Base-by-base conservation (phyloP, 1,284 basidiomycete genomes). In the Cryptococcus sp. region DNA sequence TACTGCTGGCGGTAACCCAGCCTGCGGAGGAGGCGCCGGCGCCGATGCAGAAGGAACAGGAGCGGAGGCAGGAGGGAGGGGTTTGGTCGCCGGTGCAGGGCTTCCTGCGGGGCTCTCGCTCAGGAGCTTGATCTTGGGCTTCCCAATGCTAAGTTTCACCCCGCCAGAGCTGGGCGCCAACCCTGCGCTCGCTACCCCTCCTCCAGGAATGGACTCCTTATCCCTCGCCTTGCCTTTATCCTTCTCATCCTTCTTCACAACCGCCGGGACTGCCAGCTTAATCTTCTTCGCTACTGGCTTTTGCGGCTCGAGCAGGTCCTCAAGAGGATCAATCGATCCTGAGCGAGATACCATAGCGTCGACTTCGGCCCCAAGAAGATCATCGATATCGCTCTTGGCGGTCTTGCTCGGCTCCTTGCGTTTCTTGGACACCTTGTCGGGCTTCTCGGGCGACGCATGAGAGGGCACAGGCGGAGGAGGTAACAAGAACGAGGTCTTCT, bases 301-400 rank as follows among this genome's bases (percentile, higher is more conserved):
- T 8, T 51, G 46, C 2, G 58, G 55, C 11, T 64, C 67, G 16
- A 72, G 57, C 39, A 72, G 43, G 20, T 69, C 62, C 9, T 71
- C 67, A 15, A 73, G 52, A 23, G 39, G 50, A n/a, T 63, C 66
- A 9, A 37, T 42, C 36, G 43, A 51, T 2, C 52, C 56, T 49
- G 43, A 23, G 13, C 52, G 9, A 24, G 37, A 48, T 39, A 69
- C 71, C 56, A 77, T 76, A 11, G 72, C 66, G 47, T 76, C 75
- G 4, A 78, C 59, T 52, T 77, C 76, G 12, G 67, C 74, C 4
- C 70, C 73, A 1, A 77, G 64, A 6, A 76, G 47, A 49, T 75
- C 76, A 52, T 78, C 76, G 15, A 75, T 55, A 35, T 60, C 66
- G 45, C 53, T 65, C 8, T 51, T 52, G 21, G 28, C 39, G 42